Evolutionary conservation across 495 filamentous ascomycete genomes (phyloP).

Genomic region (Durotheca rogersii): DNA sequence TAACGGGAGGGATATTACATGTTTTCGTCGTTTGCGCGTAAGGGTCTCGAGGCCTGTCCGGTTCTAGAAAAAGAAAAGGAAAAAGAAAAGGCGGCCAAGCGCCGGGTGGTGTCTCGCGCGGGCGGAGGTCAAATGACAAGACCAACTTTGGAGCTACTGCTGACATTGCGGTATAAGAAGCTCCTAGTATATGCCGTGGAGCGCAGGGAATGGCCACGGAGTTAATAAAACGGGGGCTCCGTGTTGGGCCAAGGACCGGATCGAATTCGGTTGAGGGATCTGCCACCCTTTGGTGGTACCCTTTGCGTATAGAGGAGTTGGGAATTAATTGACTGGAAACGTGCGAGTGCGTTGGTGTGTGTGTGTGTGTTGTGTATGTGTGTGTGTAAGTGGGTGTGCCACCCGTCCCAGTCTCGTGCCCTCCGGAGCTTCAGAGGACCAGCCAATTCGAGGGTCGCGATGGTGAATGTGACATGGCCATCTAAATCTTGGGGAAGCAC

Average conservation of each 20-base stretch:
- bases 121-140: not conserved
- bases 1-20: too few species aligned
- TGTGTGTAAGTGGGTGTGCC: too few species aligned
- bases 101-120: not conserved
- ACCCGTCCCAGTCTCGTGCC: constrained; percentile 15
- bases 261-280: not conserved
- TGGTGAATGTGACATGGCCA: constrained; percentile 12
- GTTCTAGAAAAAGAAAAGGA: too few species aligned
- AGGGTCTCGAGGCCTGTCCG: constrained; percentile 14
- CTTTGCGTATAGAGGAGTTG: too few species aligned
- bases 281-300: not conserved
- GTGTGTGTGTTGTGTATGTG: too few species aligned
- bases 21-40: too few species aligned
- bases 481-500: constrained; percentile 10
- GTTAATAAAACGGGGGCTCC: constrained; percentile 5
- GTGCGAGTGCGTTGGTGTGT: too few species aligned
- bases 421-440: constrained; percentile 1
- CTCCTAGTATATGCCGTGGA: constrained; percentile 3
- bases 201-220: constrained; percentile 8
- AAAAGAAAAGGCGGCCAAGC: too few species aligned
- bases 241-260: not conserved
- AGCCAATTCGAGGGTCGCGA: not conserved
- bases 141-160: not conserved
- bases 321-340: too few species aligned
- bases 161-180: constrained; percentile 14